Percentiles rank a stretch among this genome's conserved stretches.
phyloP scores from a whole-genome alignment of 2,329 filamentous ascomycete species.

The Paraphoma sp. region DNA sequence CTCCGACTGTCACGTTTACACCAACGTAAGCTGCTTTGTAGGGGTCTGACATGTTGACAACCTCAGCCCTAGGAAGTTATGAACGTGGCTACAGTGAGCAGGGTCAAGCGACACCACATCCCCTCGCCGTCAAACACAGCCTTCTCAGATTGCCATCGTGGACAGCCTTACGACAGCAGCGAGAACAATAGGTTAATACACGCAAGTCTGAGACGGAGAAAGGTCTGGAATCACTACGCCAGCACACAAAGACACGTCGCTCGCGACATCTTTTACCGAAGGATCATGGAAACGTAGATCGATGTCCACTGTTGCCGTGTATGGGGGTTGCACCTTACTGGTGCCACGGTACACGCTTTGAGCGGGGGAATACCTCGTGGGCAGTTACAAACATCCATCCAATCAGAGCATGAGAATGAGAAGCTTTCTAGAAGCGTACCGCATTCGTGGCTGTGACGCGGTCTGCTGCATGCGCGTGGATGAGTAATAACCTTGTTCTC shows the following conservation, averaged over 20 bases:
- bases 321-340: neutral
- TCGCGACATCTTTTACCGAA: neutral
- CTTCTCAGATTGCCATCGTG: neutral
- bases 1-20: neutral
- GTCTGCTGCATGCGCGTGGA: conserved; percentile 10
- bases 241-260: neutral
- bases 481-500: conserved; percentile 10
- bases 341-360: neutral
- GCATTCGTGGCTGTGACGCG: neutral
- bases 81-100: neutral
- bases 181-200: too few species aligned
- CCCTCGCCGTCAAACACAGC: neutral
- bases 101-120: neutral
- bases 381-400: neutral
- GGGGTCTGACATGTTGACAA: neutral
- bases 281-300: neutral
- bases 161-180: neutral
- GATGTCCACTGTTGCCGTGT: neutral
- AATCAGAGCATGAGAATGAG: neutral
- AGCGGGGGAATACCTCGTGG: neutral
- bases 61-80: conserved; percentile 7
- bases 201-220: neutral
- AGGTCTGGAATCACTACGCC: neutral
- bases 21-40: conserved; percentile 6
- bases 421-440: conserved; percentile 4